Conservation (phyloP, 192 early-diverging fungal genomes). For the Geosiphon pyriformis region DNA sequence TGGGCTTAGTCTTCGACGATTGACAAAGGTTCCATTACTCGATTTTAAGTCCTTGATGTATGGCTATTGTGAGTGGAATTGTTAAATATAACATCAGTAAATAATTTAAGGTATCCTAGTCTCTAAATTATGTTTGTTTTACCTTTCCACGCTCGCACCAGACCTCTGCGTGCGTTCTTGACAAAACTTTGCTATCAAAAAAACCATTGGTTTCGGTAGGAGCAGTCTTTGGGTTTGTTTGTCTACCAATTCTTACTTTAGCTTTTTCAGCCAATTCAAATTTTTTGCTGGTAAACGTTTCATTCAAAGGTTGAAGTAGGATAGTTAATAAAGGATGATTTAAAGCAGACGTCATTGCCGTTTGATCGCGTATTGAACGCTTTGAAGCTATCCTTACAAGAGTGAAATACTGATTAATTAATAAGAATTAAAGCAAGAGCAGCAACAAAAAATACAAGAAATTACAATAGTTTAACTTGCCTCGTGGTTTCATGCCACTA, state of each 20-base stretch:
- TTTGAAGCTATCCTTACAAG: neutral
- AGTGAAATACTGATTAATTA: neutral
- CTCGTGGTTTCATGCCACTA: neutral
- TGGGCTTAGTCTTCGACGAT: conserved; percentile 59
- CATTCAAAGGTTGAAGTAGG: conserved; percentile 42
- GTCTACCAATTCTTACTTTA: conserved; percentile 65
- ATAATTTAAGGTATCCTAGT: neutral
- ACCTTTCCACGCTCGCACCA: conserved; percentile 62
- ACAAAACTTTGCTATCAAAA: conserved; percentile 81
- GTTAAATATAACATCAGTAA: neutral
- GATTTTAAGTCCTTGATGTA: conserved; percentile 71
- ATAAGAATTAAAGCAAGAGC: neutral
- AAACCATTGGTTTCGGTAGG: conserved; percentile 67
- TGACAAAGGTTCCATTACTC: conserved; percentile 80
- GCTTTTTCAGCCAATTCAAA: conserved; percentile 47
- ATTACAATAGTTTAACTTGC: neutral
- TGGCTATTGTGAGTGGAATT: conserved; percentile 35
- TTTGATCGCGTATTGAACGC: neutral
- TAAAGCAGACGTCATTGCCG: neutral
- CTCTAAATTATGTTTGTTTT: conserved; percentile 1
- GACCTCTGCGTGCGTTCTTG: conserved; percentile 69
- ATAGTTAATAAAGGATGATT: conserved; percentile 25
- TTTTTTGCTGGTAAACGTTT: conserved; percentile 43
- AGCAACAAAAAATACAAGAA: neutral
- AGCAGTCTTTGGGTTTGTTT: conserved; percentile 53